Evolutionary conservation across 345 rosid genomes (phyloP).

Genomic region (Murraya koenigii): DNA sequence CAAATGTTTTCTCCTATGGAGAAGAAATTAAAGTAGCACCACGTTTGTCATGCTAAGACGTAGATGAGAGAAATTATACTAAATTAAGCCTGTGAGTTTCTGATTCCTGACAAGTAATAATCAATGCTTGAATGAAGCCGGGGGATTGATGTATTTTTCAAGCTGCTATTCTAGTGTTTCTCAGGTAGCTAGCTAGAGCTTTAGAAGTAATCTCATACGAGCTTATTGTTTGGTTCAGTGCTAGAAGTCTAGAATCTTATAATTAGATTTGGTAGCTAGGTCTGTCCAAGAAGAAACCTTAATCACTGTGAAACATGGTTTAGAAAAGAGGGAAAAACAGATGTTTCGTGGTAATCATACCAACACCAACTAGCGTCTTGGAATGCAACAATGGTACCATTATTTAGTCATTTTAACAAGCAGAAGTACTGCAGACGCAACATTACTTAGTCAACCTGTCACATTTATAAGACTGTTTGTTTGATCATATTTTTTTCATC

Average conservation of each 20-base stretch:
- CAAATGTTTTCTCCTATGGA: not conserved
- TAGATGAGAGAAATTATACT: too few species aligned
- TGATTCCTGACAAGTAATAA: not conserved
- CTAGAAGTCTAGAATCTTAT: not conserved
- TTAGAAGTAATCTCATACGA: not conserved
- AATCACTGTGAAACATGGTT: not conserved
- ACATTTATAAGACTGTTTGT: not conserved
- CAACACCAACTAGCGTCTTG: not conserved
- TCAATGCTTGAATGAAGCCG: not conserved
- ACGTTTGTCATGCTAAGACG: too few species aligned
- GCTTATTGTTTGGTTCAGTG: not conserved
- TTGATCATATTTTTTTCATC: not conserved
- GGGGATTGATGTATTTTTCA: not conserved
- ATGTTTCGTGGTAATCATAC: not conserved
- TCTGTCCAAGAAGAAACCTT: not conserved
- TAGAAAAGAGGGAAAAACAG: not conserved
- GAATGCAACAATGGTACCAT: not conserved
- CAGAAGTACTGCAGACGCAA: not conserved
- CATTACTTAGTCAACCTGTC: constrained; percentile 3
- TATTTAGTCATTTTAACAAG: not conserved
- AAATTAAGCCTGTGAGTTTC: not conserved
- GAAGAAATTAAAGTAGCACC: not conserved
- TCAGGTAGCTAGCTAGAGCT: not conserved
- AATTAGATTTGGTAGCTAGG: not conserved
- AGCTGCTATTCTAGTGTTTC: not conserved